Percentiles rank a stretch among this genome's conserved stretches.
These are phyloP conservation scores for Pisolithus microcarpus DNA, from an alignment of 768 basidiomycete species.

Conservation along the genomic window DNA sequence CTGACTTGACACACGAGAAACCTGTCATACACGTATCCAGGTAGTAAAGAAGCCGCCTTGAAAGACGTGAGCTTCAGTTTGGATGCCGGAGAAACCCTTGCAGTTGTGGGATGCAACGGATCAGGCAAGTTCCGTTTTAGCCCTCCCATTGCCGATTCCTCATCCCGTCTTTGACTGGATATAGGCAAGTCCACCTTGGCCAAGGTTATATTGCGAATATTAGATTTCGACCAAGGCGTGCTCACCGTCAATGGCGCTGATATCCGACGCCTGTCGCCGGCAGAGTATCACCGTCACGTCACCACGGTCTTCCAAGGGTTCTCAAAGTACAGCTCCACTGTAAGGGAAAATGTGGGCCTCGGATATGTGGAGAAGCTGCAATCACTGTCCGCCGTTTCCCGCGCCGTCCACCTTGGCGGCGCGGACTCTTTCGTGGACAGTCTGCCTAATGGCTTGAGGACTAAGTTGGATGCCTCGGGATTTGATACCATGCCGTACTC, in stretches of 20 bases:
- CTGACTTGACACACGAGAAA: conserved; percentile 33
- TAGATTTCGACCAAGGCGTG: conserved; percentile 66
- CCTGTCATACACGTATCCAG: conserved; percentile 76
- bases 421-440: conserved; percentile 59
- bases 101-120: conserved; percentile 81
- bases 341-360: conserved; percentile 82
- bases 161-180: background rate
- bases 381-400: conserved; percentile 47
- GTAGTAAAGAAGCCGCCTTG: conserved; percentile 58
- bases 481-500: conserved; percentile 41
- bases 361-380: conserved; percentile 63
- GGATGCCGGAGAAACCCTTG: conserved; percentile 70
- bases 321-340: conserved; percentile 68
- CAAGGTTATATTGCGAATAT: conserved; percentile 69
- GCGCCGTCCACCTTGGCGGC: conserved; percentile 63
- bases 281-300: conserved; percentile 65
- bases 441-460: conserved; percentile 66
- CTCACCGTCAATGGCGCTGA: conserved; percentile 66
- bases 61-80: conserved; percentile 64
- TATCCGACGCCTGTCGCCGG: conserved; percentile 56
- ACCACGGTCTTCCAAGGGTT: conserved; percentile 84
- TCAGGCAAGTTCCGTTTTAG: conserved; percentile 46
- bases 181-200: conserved; percentile 84
- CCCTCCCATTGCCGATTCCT: conserved; percentile 8
- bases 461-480: conserved; percentile 58